Base-by-base conservation (phyloP, 371 early-diverging fungal species). In the Zopfochytrium polystomum region DNA sequence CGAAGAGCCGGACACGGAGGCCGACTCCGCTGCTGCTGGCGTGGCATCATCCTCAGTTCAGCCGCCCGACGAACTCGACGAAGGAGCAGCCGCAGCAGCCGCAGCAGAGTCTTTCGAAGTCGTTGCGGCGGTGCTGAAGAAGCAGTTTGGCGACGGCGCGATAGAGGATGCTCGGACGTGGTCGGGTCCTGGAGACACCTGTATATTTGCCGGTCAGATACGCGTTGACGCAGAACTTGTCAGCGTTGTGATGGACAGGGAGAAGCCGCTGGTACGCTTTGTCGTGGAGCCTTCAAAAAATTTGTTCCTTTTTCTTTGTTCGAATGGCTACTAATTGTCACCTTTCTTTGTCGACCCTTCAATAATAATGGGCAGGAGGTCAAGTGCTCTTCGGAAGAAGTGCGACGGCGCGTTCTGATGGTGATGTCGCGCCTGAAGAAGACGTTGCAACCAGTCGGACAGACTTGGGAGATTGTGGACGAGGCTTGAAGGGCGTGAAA, bases 381-480 rank as follows among this genome's bases (percentile, higher is more conserved):
- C 22, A 58, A 61, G 43, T 35, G 62, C 2, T 27, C 47, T 22
- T 62, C 63, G 3, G 73, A 66, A 33, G 73, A 72, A 30, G 35
- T 68, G 49, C 47, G 56, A 29, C 57, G 67, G 38, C 55, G 73
- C 3, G 51, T 73, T 4, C 30, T 43, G 13, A 25, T 60, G 0
- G 52, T 68, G 29, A 50, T 68, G 15, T 31, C 52, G 2, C 35
- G 73, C 27, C 35, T 66, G n/a, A 57, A 52, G 56, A 58, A 59
- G 48, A 73, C 73, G 20, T 46, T 67, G 27, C 47, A 61, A 13
- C 69, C 70, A 9, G 47, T 73, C 22, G 15, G 44, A 26, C 46
- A 64, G n/a, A 62, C 70, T 1, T 73, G 73, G 73, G 34, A 9
- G 5, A 50, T 50, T 25, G n/a, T n/a, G n/a, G n/a, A n/a, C n/a